Base-by-base conservation (phyloP, 2,329 filamentous ascomycete species). In the Arachnomyces sp. region DNA sequence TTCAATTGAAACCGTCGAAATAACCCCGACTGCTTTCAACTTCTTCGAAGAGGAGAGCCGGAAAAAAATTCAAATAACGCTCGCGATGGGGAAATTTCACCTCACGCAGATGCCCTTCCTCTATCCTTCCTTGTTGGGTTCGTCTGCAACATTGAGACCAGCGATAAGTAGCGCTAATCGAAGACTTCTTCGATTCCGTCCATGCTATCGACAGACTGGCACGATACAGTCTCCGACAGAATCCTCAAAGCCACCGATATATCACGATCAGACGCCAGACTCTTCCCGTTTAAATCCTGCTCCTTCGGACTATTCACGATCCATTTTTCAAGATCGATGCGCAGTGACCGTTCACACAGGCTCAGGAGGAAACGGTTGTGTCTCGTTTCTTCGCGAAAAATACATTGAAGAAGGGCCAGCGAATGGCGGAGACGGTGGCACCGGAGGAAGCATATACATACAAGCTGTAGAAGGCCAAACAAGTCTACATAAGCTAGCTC, bases 401-500 rank as follows among this genome's bases (percentile, higher is more conserved):
- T 96, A 85, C 62, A 73, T 95, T 21, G 78, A 82, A 33, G 82
- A 94, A 48, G 92, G 92, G 0, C 92, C 92, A 8, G 79, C 92
- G 7, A 96, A 98, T 61, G 92, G 92, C 36, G 92, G 92, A 44
- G 88, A 98, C 58, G 92, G 92, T 31, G 92, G 92, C 3, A 84
- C 80, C 41, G 92, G 92, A 46, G 92, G 92, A 30, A 93, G 84
- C 53, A 73, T 98, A 50, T 96, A 94, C 61, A 93, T 98, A 43
- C 90, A 96, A 65, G 89, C 92, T 6, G 80, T 94, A 1, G 80
- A 84, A 40, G 87, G 88, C 44, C 85, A 96, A 63, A 96, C 88
- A 0, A 95, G 87, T 39, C 67, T 98, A 45, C 89, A 96, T 66
- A 96, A 95, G 66, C 72, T 98, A 7, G 83, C 86, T 1, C 75